These are phyloP conservation scores for Remersonia thermophila DNA, from an alignment of 2,329 filamentous ascomycete genomes.

Conservation along the genomic window DNA sequence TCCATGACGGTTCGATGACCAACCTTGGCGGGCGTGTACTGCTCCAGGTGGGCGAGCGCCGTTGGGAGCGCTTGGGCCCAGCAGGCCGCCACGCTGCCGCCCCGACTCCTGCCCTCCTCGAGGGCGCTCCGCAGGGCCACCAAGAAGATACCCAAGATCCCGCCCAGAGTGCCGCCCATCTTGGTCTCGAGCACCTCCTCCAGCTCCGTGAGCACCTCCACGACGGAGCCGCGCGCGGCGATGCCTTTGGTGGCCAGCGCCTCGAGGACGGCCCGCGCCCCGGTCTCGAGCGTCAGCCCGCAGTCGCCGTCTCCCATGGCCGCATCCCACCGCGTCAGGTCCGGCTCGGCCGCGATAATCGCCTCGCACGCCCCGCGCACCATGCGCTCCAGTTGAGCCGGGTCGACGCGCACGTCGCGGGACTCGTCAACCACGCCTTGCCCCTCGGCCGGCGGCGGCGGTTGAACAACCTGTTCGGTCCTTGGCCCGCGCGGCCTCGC, in stretches of 20 bases:
- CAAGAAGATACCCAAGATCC: slow-evolving; percentile 43
- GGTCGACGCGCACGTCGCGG: slow-evolving; percentile 38
- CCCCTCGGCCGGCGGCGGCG: slow-evolving; percentile 23
- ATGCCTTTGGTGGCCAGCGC: slow-evolving; percentile 27
- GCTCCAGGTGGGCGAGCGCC: slow-evolving; percentile 34
- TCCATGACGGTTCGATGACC: slow-evolving; percentile 48
- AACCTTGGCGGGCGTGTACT: slow-evolving; percentile 42
- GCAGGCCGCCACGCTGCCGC: slow-evolving; percentile 21
- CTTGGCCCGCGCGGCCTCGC: slow-evolving; percentile 22
- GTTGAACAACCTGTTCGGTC: slow-evolving; percentile 31
- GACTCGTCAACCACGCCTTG: slow-evolving; percentile 26
- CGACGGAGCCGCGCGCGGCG: slow-evolving; percentile 32
- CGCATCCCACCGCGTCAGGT: slow-evolving; percentile 51
- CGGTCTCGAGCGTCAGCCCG: slow-evolving; percentile 47
- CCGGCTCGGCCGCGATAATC: slow-evolving; percentile 46
- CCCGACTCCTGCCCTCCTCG: slow-evolving; percentile 15
- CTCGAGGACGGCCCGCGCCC: slow-evolving; percentile 36
- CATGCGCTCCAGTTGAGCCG: slow-evolving; percentile 38
- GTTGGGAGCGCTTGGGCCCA: slow-evolving; percentile 30
- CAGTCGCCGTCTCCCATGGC: slow-evolving; percentile 56
- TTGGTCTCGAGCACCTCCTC: slow-evolving; percentile 44
- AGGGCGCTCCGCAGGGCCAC: slow-evolving; percentile 34
- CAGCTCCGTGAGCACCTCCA: slow-evolving; percentile 34
- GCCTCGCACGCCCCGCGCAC: slow-evolving; percentile 41
- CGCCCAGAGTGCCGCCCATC: slow-evolving; percentile 42